Percentiles rank a stretch among this genome's conserved stretches.
Conservation (phyloP, 1,284 basidiomycete species). For the Ceratobasidium sp. region DNA sequence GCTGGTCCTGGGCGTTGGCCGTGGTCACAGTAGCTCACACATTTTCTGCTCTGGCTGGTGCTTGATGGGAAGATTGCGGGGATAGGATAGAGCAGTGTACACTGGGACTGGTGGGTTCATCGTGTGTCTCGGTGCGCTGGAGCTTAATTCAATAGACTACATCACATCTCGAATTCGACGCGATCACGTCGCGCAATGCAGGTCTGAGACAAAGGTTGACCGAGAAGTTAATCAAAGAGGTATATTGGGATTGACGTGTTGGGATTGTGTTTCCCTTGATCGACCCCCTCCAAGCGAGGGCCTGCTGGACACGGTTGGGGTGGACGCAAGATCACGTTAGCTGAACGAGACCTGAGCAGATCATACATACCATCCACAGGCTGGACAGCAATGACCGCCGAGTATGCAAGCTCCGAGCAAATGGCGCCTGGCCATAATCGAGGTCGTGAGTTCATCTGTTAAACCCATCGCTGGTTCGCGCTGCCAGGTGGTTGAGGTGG, state of each 20-base stretch:
- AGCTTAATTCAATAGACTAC: slow-evolving; percentile 17
- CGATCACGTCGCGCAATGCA: neutral
- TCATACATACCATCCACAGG: neutral
- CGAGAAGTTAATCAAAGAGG: neutral
- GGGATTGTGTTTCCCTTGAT: neutral
- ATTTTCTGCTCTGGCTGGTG: neutral
- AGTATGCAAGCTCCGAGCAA: neutral
- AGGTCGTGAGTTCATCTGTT: neutral
- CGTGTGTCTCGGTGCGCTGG: slow-evolving; percentile 1
- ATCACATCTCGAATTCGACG: neutral
- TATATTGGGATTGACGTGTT: neutral
- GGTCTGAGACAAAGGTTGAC: neutral
- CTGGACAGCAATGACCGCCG: neutral
- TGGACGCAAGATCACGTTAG: neutral
- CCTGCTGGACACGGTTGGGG: neutral
- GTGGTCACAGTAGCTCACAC: neutral
- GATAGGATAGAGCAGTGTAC: neutral
- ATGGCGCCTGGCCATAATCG: neutral
- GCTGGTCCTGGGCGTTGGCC: neutral
- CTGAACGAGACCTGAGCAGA: neutral
- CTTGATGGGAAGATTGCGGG: neutral
- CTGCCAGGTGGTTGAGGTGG: neutral
- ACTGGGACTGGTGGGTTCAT: slow-evolving; percentile 7
- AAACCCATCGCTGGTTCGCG: neutral
- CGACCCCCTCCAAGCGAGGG: neutral